Conservation (phyloP, 352 stramenopile species). For the Globisporangium takayamanum region DNA sequence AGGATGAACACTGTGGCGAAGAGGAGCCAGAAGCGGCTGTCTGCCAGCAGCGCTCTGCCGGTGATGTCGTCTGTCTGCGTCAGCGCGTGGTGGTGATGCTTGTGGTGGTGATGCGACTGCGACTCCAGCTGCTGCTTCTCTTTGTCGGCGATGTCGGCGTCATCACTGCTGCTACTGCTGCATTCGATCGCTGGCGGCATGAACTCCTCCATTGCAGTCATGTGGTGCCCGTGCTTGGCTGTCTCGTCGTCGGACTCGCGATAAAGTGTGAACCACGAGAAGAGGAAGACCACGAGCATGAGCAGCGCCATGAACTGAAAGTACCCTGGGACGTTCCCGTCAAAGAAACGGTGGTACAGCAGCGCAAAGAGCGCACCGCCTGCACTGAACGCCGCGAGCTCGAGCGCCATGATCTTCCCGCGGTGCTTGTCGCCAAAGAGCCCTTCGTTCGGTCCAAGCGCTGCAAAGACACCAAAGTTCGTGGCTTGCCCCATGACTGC, state of each 20-base stretch:
- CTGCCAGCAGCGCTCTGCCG: constrained; percentile 31
- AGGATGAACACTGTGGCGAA: constrained; percentile 68
- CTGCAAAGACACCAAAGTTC: constrained; percentile 68
- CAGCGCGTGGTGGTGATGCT: neutral
- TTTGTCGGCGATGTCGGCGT: constrained; percentile 8
- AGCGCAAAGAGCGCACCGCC: constrained; percentile 65
- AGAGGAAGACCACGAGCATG: constrained; percentile 43
- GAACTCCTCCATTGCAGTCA: constrained; percentile 34
- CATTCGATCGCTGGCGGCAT: constrained; percentile 19
- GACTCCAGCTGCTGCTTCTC: neutral
- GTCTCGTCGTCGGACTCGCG: constrained; percentile 16
- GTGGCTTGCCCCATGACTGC: constrained; percentile 46
- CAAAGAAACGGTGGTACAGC: constrained; percentile 55
- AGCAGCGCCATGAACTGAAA: constrained; percentile 65
- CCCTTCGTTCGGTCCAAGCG: constrained; percentile 66
- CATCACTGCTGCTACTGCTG: neutral
- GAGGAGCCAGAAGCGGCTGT: constrained; percentile 60
- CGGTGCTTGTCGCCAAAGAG: constrained; percentile 58
- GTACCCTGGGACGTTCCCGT: constrained; percentile 40
- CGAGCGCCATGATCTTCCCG: constrained; percentile 64
- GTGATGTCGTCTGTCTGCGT: constrained; percentile 34
- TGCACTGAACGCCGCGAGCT: constrained; percentile 60
- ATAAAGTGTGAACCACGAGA: constrained; percentile 50
- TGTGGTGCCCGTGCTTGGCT: constrained; percentile 7
- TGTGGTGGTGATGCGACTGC: neutral